Evolutionary conservation across 352 stramenopile genomes (phyloP).

Genomic region (Pythium utonaiense): DNA sequence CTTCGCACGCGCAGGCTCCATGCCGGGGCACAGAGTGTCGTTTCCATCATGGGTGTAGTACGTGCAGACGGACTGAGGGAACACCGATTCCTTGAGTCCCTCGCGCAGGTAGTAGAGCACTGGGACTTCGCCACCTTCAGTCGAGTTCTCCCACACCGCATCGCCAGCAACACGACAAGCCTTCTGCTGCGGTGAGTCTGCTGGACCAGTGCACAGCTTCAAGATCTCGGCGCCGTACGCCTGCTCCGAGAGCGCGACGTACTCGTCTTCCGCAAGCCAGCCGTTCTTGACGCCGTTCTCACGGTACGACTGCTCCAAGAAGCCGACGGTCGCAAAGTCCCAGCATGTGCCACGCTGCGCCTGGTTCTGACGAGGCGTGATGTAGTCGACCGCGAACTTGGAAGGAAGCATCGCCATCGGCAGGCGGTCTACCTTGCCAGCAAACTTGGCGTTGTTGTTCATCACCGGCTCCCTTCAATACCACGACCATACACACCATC

Average conservation of each 20-base stretch:
- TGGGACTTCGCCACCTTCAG: constrained; percentile 68
- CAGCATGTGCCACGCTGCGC: constrained; percentile 75
- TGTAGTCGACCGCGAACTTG: constrained; percentile 77
- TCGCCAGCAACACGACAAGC: constrained; percentile 67
- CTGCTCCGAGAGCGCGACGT: constrained; percentile 78
- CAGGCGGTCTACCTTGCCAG: constrained; percentile 36
- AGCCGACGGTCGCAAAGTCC: constrained; percentile 79
- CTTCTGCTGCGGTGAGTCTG: constrained; percentile 63
- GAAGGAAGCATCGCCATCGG: constrained; percentile 69
- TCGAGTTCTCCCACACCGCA: constrained; percentile 78
- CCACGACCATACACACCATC: background rate
- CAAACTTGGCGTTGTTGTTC: constrained; percentile 17
- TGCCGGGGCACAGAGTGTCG: constrained; percentile 61
- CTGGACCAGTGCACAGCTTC: constrained; percentile 60
- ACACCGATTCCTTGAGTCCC: constrained; percentile 67
- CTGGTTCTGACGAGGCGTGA: constrained; percentile 73
- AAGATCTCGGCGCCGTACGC: constrained; percentile 71
- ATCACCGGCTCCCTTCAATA: constrained; percentile 16
- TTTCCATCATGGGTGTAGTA: constrained; percentile 61
- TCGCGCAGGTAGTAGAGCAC: constrained; percentile 78
- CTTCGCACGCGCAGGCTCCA: constrained; percentile 44
- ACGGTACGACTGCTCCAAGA: constrained; percentile 78
- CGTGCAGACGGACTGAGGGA: constrained; percentile 64
- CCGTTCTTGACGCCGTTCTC: constrained; percentile 57
- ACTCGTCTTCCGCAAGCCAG: constrained; percentile 69